Conservation (phyloP, 768 basidiomycete species). For the Imleria badia region DNA sequence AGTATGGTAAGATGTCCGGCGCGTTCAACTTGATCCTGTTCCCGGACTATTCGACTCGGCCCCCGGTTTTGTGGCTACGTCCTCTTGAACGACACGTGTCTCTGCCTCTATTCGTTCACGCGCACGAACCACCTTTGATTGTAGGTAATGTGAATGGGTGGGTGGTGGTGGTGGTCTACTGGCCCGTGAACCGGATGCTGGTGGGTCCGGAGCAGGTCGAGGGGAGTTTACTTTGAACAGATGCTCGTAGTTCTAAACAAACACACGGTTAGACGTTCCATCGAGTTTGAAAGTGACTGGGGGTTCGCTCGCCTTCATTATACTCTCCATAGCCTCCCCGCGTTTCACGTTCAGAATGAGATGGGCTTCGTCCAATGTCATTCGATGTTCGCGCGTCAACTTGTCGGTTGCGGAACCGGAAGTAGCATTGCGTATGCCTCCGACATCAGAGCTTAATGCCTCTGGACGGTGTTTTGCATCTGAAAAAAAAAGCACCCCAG, state of each 20-base stretch:
- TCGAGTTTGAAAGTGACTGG: neutral
- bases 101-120: conserved; percentile 95
- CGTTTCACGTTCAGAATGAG: conserved; percentile 87
- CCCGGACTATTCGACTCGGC: conserved; percentile 16
- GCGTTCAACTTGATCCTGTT: conserved; percentile 24
- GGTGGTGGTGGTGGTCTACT: conserved; percentile 45
- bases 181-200: conserved; percentile 36
- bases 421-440: conserved; percentile 71
- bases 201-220: conserved; percentile 50
- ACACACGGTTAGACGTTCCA: neutral
- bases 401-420: conserved; percentile 77
- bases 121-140: conserved; percentile 95
- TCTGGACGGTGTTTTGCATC: conserved; percentile 85
- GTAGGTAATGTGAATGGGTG: conserved; percentile 84
- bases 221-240: conserved; percentile 89
- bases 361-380: conserved; percentile 95
- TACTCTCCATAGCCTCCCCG: conserved; percentile 62
- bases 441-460: conserved; percentile 63
- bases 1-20: conserved; percentile 2
- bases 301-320: conserved; percentile 61
- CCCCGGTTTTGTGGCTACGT: conserved; percentile 20
- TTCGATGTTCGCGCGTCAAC: conserved; percentile 80
- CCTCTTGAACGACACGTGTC: conserved; percentile 34
- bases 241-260: conserved; percentile 81
- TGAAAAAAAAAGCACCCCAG: conserved; percentile 29